These are phyloP conservation scores for Filobasidium floriforme DNA, from an alignment of 768 basidiomycete genomes.

Conservation along the genomic window DNA sequence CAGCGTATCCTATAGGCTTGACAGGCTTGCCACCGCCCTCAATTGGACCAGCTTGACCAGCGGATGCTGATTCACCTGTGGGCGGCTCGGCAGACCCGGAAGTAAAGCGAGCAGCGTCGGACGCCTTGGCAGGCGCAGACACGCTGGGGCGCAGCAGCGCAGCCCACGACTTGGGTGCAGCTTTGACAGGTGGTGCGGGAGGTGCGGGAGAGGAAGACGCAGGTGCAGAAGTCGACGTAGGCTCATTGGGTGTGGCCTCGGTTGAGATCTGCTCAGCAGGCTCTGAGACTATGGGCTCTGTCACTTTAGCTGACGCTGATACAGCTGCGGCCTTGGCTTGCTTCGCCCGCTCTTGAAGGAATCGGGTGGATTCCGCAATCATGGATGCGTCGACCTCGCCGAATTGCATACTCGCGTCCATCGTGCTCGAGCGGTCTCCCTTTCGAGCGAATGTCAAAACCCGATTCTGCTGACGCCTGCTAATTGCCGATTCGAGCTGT, in stretches of 20 bases:
- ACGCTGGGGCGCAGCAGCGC: conserved; percentile 27
- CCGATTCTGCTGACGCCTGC: background rate
- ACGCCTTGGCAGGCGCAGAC: conserved; percentile 24
- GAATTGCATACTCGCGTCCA: background rate
- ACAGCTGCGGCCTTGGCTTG: too few species aligned
- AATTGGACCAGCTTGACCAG: too few species aligned
- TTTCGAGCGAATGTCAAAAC: background rate
- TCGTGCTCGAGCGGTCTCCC: background rate
- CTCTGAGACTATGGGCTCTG: too few species aligned
- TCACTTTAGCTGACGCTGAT: too few species aligned
- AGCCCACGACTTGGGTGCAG: conserved; percentile 37
- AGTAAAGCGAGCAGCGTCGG: conserved; percentile 7
- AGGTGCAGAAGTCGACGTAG: too few species aligned
- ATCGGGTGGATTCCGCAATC: background rate
- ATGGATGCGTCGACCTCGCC: background rate
- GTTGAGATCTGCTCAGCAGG: too few species aligned
- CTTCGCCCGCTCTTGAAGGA: too few species aligned
- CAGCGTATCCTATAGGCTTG: conserved; percentile 7
- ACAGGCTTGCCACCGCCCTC: background rate
- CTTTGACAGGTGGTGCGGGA: conserved; percentile 17
- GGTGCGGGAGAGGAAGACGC: background rate
- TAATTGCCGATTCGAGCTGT: background rate
- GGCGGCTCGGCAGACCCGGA: too few species aligned
- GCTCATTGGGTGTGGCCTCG: too few species aligned
- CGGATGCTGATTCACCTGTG: too few species aligned